phyloP scores from a whole-genome alignment of 2,329 filamentous ascomycete genomes.

The Rhynchosporium agropyri region DNA sequence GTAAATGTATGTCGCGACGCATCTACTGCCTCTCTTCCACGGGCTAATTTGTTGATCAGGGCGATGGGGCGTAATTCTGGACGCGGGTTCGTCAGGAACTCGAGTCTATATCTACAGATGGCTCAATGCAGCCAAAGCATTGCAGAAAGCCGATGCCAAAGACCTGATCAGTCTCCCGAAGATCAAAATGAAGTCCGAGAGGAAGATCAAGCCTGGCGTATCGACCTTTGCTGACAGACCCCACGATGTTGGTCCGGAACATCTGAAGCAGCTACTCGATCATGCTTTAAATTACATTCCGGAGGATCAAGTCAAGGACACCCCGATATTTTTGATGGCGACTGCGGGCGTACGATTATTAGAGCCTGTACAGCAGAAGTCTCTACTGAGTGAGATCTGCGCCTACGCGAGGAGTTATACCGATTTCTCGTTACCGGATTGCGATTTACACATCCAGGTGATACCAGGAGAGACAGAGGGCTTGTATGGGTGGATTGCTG shows the following conservation, averaged over 20 bases:
- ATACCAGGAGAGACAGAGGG: conserved; percentile 96
- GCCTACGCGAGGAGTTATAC: conserved; percentile 77
- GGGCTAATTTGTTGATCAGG: conserved; percentile 31
- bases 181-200: conserved; percentile 82
- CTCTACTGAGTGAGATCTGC: conserved; percentile 78
- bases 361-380: conserved; percentile 69
- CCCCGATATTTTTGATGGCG: conserved; percentile 91
- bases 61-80: conserved; percentile 90
- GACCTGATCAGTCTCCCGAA: conserved; percentile 73
- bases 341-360: conserved; percentile 94
- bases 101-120: conserved; percentile 93
- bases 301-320: conserved; percentile 73
- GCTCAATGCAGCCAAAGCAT: conserved; percentile 73
- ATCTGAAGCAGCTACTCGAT: conserved; percentile 77
- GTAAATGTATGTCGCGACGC: conserved; percentile 40
- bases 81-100: conserved; percentile 97
- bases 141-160: conserved; percentile 59
- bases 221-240: conserved; percentile 85
- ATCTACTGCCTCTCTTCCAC: neutral
- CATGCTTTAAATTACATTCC: conserved; percentile 83
- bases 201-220: conserved; percentile 92
- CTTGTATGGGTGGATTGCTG: conserved; percentile 94
- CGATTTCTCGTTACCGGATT: conserved; percentile 85
- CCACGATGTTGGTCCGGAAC: conserved; percentile 75
- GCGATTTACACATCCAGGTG: conserved; percentile 84